Evolutionary conservation across 106 monocot genomes (phyloP).

Genomic region (Alisma plantagoaquatica): DNA sequence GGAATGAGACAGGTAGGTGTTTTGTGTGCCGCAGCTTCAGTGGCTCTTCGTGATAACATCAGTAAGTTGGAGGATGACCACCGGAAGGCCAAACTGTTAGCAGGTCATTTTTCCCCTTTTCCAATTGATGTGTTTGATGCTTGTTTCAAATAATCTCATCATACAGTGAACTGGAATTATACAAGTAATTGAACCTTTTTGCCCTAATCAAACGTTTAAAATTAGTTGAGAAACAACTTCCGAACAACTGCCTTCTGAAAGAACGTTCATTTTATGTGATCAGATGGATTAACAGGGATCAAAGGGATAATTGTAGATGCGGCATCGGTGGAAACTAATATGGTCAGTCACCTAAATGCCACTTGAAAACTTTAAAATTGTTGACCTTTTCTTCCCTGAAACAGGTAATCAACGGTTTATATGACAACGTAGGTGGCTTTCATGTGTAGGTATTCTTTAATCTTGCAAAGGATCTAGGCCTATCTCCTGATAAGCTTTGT

Average conservation of each 20-base stretch:
- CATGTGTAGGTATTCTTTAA: conserved; percentile 62
- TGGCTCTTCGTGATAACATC: conserved; percentile 66
- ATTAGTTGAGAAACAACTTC: no score
- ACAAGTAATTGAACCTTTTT: no score
- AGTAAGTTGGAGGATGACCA: conserved; percentile 78
- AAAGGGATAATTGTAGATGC: conserved; percentile 47
- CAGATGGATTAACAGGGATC: conserved; percentile 67
- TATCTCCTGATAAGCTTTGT: conserved; percentile 58
- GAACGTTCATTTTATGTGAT: conserved; percentile 3
- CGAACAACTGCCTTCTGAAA: no score
- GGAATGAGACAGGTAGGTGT: conserved; percentile 97
- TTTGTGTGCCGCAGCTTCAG: conserved; percentile 81
- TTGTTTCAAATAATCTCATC: no score
- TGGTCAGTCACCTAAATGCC: conserved; percentile 40
- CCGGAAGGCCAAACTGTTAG: conserved; percentile 57
- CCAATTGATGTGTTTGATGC: no score
- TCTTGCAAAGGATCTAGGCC: conserved; percentile 21
- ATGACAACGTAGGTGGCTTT: neutral
- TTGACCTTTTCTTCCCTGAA: neutral
- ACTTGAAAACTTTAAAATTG: neutral
- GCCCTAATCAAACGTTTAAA: no score
- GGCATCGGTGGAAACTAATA: conserved; percentile 75
- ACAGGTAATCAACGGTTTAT: neutral
- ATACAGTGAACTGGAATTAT: no score
- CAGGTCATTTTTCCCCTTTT: conserved; percentile 61